phyloP scores from a whole-genome alignment of 2,329 filamentous ascomycete species.

The Berkeleyomyces basicola region DNA sequence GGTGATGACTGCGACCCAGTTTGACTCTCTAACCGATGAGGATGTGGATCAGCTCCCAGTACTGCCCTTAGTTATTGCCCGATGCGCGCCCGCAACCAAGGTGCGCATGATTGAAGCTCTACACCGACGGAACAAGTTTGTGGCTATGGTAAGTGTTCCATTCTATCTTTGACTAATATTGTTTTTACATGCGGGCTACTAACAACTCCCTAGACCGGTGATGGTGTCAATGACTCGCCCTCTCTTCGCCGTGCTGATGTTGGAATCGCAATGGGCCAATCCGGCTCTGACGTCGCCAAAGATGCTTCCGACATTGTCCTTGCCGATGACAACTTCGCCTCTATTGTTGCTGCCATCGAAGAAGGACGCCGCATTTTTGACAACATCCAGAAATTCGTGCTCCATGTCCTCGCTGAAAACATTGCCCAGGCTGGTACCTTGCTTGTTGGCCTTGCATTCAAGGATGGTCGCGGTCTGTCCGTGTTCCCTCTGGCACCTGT shows the following conservation, averaged over 20 bases:
- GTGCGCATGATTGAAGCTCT: slow-evolving; percentile 60
- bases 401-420: slow-evolving; percentile 53
- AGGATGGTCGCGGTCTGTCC: slow-evolving; percentile 45
- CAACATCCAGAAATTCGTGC: slow-evolving; percentile 60
- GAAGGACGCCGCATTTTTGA: slow-evolving; percentile 58
- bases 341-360: slow-evolving; percentile 53
- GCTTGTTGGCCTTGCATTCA: slow-evolving; percentile 56
- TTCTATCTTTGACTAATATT: background rate
- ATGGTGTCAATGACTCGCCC: slow-evolving; percentile 59
- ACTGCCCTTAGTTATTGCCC: slow-evolving; percentile 50
- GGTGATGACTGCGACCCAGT: slow-evolving; percentile 47
- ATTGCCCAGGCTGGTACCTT: slow-evolving; percentile 54
- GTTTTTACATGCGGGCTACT: background rate
- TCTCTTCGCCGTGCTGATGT: slow-evolving; percentile 54
- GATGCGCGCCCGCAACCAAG: slow-evolving; percentile 54
- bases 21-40: slow-evolving; percentile 45
- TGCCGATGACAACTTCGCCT: slow-evolving; percentile 59
- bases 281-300: slow-evolving; percentile 49
- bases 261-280: slow-evolving; percentile 50
- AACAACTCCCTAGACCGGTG: slow-evolving; percentile 35
- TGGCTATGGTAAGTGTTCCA: slow-evolving; percentile 37
- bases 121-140: slow-evolving; percentile 47
- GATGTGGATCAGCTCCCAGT: slow-evolving; percentile 48
- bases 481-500: slow-evolving; percentile 60
- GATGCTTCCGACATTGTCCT: slow-evolving; percentile 49